Conservation (phyloP, 257 asterid species). For the Nyctanthes arbortristis region DNA sequence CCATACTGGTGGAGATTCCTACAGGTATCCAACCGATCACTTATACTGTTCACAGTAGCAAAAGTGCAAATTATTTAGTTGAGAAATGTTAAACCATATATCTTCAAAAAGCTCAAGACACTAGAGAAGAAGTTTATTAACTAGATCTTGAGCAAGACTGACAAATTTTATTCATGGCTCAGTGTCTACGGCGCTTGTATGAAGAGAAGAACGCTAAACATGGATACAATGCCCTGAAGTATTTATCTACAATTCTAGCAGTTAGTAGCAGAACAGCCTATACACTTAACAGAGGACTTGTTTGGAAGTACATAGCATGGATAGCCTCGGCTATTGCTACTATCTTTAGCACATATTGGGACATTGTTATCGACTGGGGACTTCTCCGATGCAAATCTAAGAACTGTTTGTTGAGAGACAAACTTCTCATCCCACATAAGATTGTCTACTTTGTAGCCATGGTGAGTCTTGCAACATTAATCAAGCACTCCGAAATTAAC, state of each 20-base stretch:
- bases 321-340: slow-evolving; percentile 40
- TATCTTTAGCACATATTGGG: slow-evolving; percentile 51
- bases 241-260: slow-evolving; percentile 45
- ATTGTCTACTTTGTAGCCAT: no score
- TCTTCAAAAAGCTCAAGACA: neutral
- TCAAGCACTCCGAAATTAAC: no score
- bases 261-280: slow-evolving; percentile 50
- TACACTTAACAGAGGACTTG: slow-evolving; percentile 23
- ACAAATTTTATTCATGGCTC: neutral
- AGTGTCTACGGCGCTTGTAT: slow-evolving; percentile 55
- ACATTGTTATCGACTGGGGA: slow-evolving; percentile 62
- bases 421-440: no score
- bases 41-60: no score
- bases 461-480: slow-evolving; percentile 37
- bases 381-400: slow-evolving; percentile 45
- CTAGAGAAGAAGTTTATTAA: no score
- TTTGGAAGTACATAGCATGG: slow-evolving; percentile 46
- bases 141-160: no score
- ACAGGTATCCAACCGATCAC: slow-evolving; percentile 39
- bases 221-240: slow-evolving; percentile 53
- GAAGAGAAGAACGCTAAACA: slow-evolving; percentile 55
- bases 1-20: slow-evolving; percentile 54
- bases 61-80: no score
- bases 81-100: neutral
- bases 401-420: slow-evolving; percentile 62